A percentile compares a stretch with the other conserved stretches of the same genome.
These are phyloP conservation scores for Agaricus bisporus DNA, from an alignment of 768 basidiomycete species.

Conservation along the genomic window DNA sequence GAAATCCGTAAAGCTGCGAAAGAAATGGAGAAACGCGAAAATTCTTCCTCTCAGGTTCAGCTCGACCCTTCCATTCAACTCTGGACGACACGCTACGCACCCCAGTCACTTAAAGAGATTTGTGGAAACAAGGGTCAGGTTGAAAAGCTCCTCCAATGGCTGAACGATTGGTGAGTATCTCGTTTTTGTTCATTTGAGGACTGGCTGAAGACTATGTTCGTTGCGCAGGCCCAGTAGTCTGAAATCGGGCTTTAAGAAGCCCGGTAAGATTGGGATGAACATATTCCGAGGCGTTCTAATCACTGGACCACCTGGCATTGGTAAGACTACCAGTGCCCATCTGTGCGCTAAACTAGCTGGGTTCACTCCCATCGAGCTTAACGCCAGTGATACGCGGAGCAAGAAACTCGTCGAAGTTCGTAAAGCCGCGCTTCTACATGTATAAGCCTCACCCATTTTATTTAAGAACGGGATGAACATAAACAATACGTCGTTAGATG, in stretches of 20 bases:
- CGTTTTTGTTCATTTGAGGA: not conserved
- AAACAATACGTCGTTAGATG: slow-evolving; percentile 83
- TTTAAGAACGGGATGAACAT: slow-evolving; percentile 82
- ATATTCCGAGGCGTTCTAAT: slow-evolving; percentile 83
- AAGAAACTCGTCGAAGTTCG: slow-evolving; percentile 94
- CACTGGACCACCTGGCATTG: slow-evolving; percentile 93
- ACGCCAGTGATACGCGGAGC: slow-evolving; percentile 92
- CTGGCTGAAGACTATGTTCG: too few relatives aligned
- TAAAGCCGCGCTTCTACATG: not conserved
- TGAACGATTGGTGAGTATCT: slow-evolving; percentile 73
- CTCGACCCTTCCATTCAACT: slow-evolving; percentile 57
- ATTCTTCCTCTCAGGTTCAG: slow-evolving; percentile 35
- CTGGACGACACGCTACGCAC: slow-evolving; percentile 96
- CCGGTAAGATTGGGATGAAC: slow-evolving; percentile 87
- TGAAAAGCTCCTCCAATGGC: slow-evolving; percentile 85
- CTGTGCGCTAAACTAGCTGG: slow-evolving; percentile 86
- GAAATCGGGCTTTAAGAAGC: slow-evolving; percentile 84
- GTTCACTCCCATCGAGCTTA: slow-evolving; percentile 90
- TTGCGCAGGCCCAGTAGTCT: slow-evolving; percentile 60
- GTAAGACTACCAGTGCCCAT: slow-evolving; percentile 96
- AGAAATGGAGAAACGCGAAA: slow-evolving; percentile 74
- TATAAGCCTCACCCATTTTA: not conserved
- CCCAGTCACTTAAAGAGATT: slow-evolving; percentile 79
- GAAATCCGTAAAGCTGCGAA: slow-evolving; percentile 68
- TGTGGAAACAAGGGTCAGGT: slow-evolving; percentile 89